phyloP scores from a whole-genome alignment of 1,284 basidiomycete species.

The Apiotrichum laibachii region DNA sequence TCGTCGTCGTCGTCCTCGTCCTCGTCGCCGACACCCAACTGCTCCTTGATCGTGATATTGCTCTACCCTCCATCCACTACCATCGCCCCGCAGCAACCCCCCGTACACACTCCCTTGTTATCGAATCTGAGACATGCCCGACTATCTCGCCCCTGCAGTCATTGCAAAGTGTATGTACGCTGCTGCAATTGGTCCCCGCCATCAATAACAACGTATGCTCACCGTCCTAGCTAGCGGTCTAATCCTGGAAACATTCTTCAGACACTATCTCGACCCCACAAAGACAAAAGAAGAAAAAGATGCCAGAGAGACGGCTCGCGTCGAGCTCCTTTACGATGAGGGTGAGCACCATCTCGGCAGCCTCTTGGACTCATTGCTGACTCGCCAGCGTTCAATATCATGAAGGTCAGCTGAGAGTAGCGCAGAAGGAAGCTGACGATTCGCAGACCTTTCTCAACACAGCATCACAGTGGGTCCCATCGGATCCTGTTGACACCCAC shows the following conservation, averaged over 20 bases:
- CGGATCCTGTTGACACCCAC: constrained; percentile 4
- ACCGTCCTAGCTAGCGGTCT: constrained; percentile 59
- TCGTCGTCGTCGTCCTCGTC: too few species aligned
- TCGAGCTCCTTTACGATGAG: constrained; percentile 78
- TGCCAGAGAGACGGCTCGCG: constrained; percentile 60
- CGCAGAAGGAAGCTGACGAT: constrained; percentile 2
- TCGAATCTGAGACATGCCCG: constrained; percentile 29
- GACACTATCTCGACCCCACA: constrained; percentile 70
- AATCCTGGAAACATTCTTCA: constrained; percentile 72
- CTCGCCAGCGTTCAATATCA: constrained; percentile 63
- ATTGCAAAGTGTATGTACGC: constrained; percentile 38
- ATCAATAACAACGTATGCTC: neutral
- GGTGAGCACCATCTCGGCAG: constrained; percentile 33
- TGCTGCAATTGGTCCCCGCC: too few species aligned
- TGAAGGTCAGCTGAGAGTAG: constrained; percentile 60
- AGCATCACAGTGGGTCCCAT: constrained; percentile 51
- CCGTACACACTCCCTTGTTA: too few species aligned
- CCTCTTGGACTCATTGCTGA: constrained; percentile 16
- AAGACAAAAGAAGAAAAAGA: constrained; percentile 47
- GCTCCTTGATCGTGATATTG: too few species aligned
- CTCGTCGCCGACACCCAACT: too few species aligned
- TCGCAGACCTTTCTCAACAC: constrained; percentile 62
- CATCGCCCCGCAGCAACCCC: too few species aligned
- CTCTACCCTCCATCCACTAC: too few species aligned
- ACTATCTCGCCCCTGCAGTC: constrained; percentile 38